phyloP scores from a whole-genome alignment of 2,329 filamentous ascomycete genomes.

The Colletotrichum kahawae region DNA sequence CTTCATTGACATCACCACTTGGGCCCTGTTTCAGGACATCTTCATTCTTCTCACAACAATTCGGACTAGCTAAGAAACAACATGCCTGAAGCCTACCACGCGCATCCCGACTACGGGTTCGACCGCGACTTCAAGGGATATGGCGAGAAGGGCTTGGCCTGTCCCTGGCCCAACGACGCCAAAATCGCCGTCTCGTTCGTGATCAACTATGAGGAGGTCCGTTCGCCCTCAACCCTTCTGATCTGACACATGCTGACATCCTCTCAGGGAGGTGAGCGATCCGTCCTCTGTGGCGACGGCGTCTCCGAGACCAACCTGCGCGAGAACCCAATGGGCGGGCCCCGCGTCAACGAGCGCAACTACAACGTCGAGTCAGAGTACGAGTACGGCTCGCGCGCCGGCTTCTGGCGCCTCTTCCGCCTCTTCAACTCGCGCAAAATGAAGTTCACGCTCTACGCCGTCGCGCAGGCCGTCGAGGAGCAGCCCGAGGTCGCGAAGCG shows the following conservation, averaged over 20 bases:
- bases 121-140: constrained; percentile 42
- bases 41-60: not conserved
- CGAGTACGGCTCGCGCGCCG: constrained; percentile 54
- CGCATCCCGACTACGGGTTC: constrained; percentile 34
- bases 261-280: constrained; percentile 36
- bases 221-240: not conserved
- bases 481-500: constrained; percentile 51
- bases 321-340: constrained; percentile 41
- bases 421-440: constrained; percentile 53
- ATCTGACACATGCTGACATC: not conserved
- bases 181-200: constrained; percentile 51
- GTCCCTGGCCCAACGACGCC: constrained; percentile 44
- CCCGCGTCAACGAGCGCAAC: constrained; percentile 46
- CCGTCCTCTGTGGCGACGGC: constrained; percentile 41
- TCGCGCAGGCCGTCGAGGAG: constrained; percentile 52
- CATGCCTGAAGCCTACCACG: constrained; percentile 32
- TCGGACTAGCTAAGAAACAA: not conserved
- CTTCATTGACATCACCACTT: not conserved
- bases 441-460: constrained; percentile 56
- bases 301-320: constrained; percentile 40
- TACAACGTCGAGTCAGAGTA: constrained; percentile 54
- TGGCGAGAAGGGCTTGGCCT: constrained; percentile 39
- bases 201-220: constrained; percentile 50
- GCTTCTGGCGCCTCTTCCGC: constrained; percentile 54
- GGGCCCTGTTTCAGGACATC: not conserved